Conservation (phyloP, 352 stramenopile genomes). For the Phytophthora hibernalis region DNA sequence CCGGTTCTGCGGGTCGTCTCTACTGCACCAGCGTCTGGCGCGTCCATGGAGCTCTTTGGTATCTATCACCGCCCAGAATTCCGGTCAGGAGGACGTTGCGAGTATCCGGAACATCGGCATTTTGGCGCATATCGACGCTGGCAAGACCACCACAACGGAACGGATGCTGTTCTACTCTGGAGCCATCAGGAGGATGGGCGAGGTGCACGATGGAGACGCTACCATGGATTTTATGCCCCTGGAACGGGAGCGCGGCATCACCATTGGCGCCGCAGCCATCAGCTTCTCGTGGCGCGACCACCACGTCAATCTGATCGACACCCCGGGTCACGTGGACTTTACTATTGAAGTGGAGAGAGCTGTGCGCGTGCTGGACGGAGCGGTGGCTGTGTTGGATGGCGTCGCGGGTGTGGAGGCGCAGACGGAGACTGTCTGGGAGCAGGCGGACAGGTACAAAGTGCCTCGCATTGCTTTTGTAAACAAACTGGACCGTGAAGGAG, state of each 20-base stretch:
- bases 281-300: slow-evolving; percentile 95
- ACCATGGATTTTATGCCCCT: slow-evolving; percentile 90
- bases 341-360: slow-evolving; percentile 98
- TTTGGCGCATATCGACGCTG: slow-evolving; percentile 98
- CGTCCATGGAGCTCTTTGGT: slow-evolving; percentile 28
- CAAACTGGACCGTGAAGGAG: slow-evolving; percentile 96
- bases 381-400: slow-evolving; percentile 96
- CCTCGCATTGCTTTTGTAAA: slow-evolving; percentile 97
- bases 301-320: slow-evolving; percentile 98
- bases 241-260: slow-evolving; percentile 98
- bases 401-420: slow-evolving; percentile 96
- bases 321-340: slow-evolving; percentile 98
- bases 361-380: slow-evolving; percentile 97
- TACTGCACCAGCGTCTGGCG: slow-evolving; percentile 7
- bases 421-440: slow-evolving; percentile 89
- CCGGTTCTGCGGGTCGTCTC: neutral
- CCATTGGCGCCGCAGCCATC: slow-evolving; percentile 97
- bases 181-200: slow-evolving; percentile 68
- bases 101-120: slow-evolving; percentile 98
- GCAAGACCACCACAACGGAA: slow-evolving; percentile 99
- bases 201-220: slow-evolving; percentile 81
- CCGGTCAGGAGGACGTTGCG: slow-evolving; percentile 27
- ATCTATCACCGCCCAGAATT: slow-evolving; percentile 18
- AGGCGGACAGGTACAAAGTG: slow-evolving; percentile 77
- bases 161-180: slow-evolving; percentile 98